Evolutionary conservation across 495 filamentous ascomycete species (phyloP).

Genomic region (Hyaloscypha finlandica): DNA sequence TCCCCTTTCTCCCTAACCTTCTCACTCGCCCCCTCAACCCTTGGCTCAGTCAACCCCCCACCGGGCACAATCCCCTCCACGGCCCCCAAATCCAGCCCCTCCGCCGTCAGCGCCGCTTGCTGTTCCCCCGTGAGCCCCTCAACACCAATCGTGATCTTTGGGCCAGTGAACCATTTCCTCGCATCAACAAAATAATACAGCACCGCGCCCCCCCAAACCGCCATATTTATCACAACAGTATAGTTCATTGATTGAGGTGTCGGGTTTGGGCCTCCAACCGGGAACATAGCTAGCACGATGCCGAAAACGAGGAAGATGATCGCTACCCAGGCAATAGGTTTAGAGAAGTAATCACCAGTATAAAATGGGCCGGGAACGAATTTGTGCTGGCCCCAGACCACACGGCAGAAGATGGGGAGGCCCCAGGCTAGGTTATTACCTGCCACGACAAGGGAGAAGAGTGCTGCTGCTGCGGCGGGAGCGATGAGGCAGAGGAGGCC

Average conservation of each 20-base stretch:
- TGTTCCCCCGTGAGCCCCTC: conserved; percentile 33
- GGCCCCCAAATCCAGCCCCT: conserved; percentile 15
- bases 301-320: conserved; percentile 38
- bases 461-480: conserved; percentile 56
- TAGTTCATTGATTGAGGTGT: conserved; percentile 49
- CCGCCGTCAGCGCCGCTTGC: conserved; percentile 22
- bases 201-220: conserved; percentile 62
- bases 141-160: conserved; percentile 59
- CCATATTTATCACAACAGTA: conserved; percentile 53
- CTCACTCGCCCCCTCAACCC: background rate
- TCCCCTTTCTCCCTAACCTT: background rate
- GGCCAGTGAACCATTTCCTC: conserved; percentile 67
- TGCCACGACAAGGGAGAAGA: conserved; percentile 58
- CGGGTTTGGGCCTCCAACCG: conserved; percentile 55
- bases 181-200: conserved; percentile 65
- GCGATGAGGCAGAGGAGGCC: conserved; percentile 57
- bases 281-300: conserved; percentile 48
- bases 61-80: conserved; percentile 12
- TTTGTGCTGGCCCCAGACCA: conserved; percentile 61
- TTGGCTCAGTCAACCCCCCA: background rate
- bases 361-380: conserved; percentile 60
- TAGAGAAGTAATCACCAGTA: conserved; percentile 51
- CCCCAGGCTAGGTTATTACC: conserved; percentile 57
- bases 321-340: conserved; percentile 38
- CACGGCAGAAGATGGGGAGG: conserved; percentile 61